Evolutionary conservation across 2,329 filamentous ascomycete genomes (phyloP), one percentile per base, ranked within the genome.

Genomic region (Ambrosiella cleistominuta): DNA sequence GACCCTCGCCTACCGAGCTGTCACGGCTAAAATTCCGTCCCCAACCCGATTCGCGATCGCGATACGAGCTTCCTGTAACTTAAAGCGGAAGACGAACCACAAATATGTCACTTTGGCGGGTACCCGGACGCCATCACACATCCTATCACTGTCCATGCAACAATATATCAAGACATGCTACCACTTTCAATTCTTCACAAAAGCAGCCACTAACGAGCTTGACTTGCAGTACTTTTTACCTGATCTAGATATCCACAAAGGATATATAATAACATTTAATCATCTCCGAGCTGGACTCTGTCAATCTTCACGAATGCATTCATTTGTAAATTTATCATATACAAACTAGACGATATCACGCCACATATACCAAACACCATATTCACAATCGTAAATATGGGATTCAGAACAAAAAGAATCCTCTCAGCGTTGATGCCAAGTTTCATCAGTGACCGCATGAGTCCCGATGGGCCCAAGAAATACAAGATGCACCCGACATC

Each of bases 401-500:
- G 57, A 38, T 55, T 56, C 27, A 52, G 57, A 35, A 8, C 54
- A 17, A 47, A 39, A 36, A 56, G 57, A 37, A 56, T 62, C 47
- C 19, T 57, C 7, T 19, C 58, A n/a, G 56, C 54, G 47, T 15
- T 62, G 39, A 27, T 62, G 40, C 61, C 61, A 45, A 62, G 59
- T 53, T 62, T 62, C 59, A 51, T 62, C 37, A 42, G 54, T 51
- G 61, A 62, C 17, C 56, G 51, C 57, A 54, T 58, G 40, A 57
- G 59, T 40, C 58, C 61, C 12, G 57, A 50, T 19, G 56, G 59
- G 9, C 53, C 53, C 9, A 59, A 59, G 37, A 59, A 59, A 36
- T 59, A 59, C 44, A 60, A 60, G 15, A 67, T 75, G n/a, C 66
- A 70, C 40, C 76, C 77, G 13, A 80, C 77, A 7, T 72, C 77